Conservation (phyloP, 306 rosid genomes). For the Alnus rubra region DNA sequence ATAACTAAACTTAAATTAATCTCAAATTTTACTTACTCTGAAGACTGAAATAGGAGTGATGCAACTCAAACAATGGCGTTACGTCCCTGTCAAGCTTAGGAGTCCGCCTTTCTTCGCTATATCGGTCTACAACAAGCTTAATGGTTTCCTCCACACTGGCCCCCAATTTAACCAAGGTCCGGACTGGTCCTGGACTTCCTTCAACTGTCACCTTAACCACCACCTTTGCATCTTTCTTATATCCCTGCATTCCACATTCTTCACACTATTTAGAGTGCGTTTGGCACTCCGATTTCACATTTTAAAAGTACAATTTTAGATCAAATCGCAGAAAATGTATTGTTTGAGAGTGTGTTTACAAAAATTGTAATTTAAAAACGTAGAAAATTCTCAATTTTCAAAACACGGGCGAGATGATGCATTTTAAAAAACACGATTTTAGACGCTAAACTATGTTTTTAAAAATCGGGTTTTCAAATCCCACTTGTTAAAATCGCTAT, state of each 20-base stretch:
- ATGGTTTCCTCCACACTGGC: constrained; percentile 74
- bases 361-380: too few species aligned
- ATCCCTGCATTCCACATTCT: constrained; percentile 34
- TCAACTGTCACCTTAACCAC: constrained; percentile 83
- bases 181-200: constrained; percentile 86
- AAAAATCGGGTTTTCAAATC: too few species aligned
- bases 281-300: too few species aligned
- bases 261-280: background rate
- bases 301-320: too few species aligned
- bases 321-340: too few species aligned
- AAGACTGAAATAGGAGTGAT: constrained; percentile 83
- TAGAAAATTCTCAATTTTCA: too few species aligned
- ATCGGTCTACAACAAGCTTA: constrained; percentile 60
- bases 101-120: constrained; percentile 69
- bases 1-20: background rate
- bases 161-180: constrained; percentile 76
- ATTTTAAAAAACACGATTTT: too few species aligned
- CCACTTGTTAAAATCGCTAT: too few species aligned
- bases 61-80: constrained; percentile 58
- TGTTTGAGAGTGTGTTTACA: too few species aligned
- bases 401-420: too few species aligned
- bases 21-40: constrained; percentile 42
- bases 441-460: too few species aligned
- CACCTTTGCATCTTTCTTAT: constrained; percentile 80
- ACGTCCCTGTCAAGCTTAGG: constrained; percentile 48